phyloP scores from a whole-genome alignment of 768 basidiomycete species.

The Leucocoprinus birnbaumii region DNA sequence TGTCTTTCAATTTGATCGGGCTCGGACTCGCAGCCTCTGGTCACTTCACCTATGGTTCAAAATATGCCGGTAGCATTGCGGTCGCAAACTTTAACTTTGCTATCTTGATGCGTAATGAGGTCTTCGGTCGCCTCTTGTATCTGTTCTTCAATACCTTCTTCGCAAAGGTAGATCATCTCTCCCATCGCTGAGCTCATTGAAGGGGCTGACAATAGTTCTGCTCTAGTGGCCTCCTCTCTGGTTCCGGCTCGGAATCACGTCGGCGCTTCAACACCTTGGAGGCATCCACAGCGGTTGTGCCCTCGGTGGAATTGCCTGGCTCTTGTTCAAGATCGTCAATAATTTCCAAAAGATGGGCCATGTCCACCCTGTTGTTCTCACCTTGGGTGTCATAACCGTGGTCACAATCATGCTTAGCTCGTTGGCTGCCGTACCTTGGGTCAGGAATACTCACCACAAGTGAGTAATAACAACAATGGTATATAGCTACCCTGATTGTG shows the following conservation, averaged over 20 bases:
- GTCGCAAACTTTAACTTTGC: slow-evolving; percentile 71
- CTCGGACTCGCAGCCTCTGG: slow-evolving; percentile 61
- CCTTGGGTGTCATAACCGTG: slow-evolving; percentile 59
- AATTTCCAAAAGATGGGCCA: slow-evolving; percentile 47
- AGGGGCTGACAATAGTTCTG: slow-evolving; percentile 9
- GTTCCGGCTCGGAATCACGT: slow-evolving; percentile 72
- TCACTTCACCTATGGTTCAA: slow-evolving; percentile 60
- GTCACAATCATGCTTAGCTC: slow-evolving; percentile 56
- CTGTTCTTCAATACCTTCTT: slow-evolving; percentile 64
- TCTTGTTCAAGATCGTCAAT: slow-evolving; percentile 58
- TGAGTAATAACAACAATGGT: slow-evolving; percentile 26
- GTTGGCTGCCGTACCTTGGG: slow-evolving; percentile 72
- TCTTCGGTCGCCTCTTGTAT: slow-evolving; percentile 71
- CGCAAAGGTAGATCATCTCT: slow-evolving; percentile 49
- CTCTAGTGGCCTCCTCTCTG: slow-evolving; percentile 68
- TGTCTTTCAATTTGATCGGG: slow-evolving; percentile 60
- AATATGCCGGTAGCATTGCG: slow-evolving; percentile 63
- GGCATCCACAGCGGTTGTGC: slow-evolving; percentile 81
- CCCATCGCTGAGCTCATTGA: background rate
- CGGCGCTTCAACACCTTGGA: slow-evolving; percentile 75
- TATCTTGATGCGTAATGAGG: slow-evolving; percentile 74
- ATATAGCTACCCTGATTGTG: background rate
- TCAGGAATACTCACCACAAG: slow-evolving; percentile 82
- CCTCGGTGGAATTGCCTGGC: slow-evolving; percentile 66
- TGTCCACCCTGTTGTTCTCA: slow-evolving; percentile 54